A percentile compares a stretch with the other conserved stretches of the same genome.
These are phyloP conservation scores for Flaveria sonorensis DNA, from an alignment of 129 eudicot genomes.

Conservation along the genomic window DNA sequence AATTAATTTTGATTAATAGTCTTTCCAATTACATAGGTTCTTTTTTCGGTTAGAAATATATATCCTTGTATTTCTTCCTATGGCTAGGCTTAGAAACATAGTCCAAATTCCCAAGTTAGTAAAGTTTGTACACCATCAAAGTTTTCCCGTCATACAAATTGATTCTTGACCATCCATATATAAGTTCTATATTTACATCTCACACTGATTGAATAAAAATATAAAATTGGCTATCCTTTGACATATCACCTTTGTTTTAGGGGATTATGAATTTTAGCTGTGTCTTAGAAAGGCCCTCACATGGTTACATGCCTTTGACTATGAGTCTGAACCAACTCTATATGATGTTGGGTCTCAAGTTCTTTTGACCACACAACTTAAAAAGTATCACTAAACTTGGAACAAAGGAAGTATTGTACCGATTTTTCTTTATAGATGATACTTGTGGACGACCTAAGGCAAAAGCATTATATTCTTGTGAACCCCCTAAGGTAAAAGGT, in stretches of 20 bases:
- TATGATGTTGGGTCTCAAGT: not conserved
- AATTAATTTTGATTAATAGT: not conserved
- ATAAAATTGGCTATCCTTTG: conserved; percentile 2
- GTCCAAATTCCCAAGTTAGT: not conserved
- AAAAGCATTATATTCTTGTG: too few relatives aligned
- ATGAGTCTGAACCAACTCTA: not conserved
- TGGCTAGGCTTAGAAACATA: not conserved
- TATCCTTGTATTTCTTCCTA: not conserved
- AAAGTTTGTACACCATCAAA: not conserved
- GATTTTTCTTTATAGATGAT: not conserved
- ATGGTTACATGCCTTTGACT: not conserved
- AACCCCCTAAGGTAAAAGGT: conserved; percentile 9
- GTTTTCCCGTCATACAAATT: not conserved
- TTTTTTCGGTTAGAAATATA: not conserved
- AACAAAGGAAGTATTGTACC: not conserved
- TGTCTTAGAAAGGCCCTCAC: not conserved
- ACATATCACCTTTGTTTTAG: not conserved
- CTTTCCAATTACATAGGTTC: not conserved
- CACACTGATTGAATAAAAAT: not conserved
- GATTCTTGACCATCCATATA: not conserved
- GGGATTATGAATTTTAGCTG: not conserved
- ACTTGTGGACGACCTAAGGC: not conserved
- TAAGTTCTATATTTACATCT: not conserved
- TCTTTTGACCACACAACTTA: not conserved
- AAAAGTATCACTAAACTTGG: conserved; percentile 11